Conservation (phyloP, 2,329 filamentous ascomycete species). For the Capronia americana region DNA sequence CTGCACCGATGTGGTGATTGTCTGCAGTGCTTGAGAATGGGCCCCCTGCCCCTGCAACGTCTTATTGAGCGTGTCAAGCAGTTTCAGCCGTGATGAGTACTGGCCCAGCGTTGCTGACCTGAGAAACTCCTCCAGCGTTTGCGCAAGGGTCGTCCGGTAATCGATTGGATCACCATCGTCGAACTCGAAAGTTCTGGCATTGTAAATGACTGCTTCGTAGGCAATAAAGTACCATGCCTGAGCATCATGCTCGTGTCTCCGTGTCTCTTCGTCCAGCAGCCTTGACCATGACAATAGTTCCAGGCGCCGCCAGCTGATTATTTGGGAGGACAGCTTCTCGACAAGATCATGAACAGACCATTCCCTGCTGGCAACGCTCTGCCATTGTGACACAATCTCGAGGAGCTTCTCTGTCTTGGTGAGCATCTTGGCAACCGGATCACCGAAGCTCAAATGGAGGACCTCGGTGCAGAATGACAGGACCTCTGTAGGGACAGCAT, state of each 20-base stretch:
- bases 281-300: slow-evolving; percentile 92
- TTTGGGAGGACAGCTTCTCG: slow-evolving; percentile 76
- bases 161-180: slow-evolving; percentile 64
- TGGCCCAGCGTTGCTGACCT: slow-evolving; percentile 80
- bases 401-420: slow-evolving; percentile 88
- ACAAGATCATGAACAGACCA: slow-evolving; percentile 74
- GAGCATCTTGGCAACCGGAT: slow-evolving; percentile 85
- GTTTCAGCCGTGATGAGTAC: slow-evolving; percentile 72
- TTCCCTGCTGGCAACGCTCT: slow-evolving; percentile 83
- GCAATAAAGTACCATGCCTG: slow-evolving; percentile 96
- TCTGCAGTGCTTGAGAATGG: slow-evolving; percentile 64
- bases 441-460: slow-evolving; percentile 75
- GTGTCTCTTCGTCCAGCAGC: slow-evolving; percentile 81
- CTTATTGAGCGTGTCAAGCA: slow-evolving; percentile 67
- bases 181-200: slow-evolving; percentile 70
- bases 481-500: slow-evolving; percentile 83
- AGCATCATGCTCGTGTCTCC: slow-evolving; percentile 77
- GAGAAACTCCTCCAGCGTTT: slow-evolving; percentile 80
- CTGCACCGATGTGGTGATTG: slow-evolving; percentile 68
- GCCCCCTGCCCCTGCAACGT: slow-evolving; percentile 68
- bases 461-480: slow-evolving; percentile 75
- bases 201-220: slow-evolving; percentile 84
- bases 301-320: slow-evolving; percentile 87
- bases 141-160: slow-evolving; percentile 66
- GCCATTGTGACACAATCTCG: slow-evolving; percentile 88